Base-by-base conservation (phyloP, 164 flowering plant species). In the Kalanchoe fedtschenkoi region DNA sequence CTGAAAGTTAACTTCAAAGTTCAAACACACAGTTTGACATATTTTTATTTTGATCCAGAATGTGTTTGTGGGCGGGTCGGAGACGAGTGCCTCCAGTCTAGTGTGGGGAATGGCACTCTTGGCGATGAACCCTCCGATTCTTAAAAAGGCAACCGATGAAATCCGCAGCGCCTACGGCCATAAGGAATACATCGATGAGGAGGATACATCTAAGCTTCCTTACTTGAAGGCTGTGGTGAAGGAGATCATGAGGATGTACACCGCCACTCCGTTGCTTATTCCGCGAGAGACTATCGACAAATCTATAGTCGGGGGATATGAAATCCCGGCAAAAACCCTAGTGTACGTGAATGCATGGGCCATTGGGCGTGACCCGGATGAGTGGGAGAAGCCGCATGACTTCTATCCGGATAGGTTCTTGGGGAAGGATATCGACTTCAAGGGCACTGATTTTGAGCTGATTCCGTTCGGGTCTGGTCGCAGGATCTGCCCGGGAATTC, bases 341-440 rank as follows among this genome's bases (percentile, higher is more conserved):
- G 74, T 78, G 14, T 55, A 24, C n/a, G 68, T 77, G 30, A 77
- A 75, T 43, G 69, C 74, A 14, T 74, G 72, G 75, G 76, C 72
- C 3, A 63, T 78, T 2, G 72, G 76, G 10, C 70, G 73, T 32
- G 80, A 77, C 24, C 74, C 76, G 1, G 74, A 70, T 26, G 51
- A 54, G 5, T 78, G 81, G 81, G 70, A 66, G 16, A 66, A 60
- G 16, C 72, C 75, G 4, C 63, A 69, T 15, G 66, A 46, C 53
- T 76, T 76, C 47, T 30, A n/a, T 44, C 79, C 79, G 1, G 76
- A 76, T 53, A 76, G 77, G 41, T 73, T 76, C 42, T 47, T 70
- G 59, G 66, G 60, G 19, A 42, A 42, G 9, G 37, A 37, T 32
- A 34, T 26, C 1, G 66, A 68, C 33, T 63, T 62, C 30, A 66